Percentiles rank a stretch among this genome's conserved stretches.
phyloP scores from a whole-genome alignment of 2,329 filamentous ascomycete genomes.

The Cadophora luteo-olivacea region DNA sequence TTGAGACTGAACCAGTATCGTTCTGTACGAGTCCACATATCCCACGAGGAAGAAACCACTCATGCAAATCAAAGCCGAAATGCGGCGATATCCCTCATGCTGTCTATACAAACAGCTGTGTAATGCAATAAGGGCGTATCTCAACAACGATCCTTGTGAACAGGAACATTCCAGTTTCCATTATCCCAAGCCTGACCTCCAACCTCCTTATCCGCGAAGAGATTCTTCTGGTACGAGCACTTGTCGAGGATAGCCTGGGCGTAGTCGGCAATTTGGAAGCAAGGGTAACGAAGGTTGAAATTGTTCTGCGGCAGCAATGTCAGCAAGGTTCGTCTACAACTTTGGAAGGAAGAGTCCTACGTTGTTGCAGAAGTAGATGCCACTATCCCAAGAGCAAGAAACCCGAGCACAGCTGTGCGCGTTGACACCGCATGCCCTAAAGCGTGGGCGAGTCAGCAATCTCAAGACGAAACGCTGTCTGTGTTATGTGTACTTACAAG shows the following conservation, averaged over 20 bases:
- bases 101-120: no score
- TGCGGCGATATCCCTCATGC: no score
- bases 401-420: not conserved
- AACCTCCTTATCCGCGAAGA: not conserved
- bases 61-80: no score
- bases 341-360: not conserved
- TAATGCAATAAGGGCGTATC: no score
- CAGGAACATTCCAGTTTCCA: not conserved
- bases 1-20: no score
- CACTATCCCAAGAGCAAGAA: not conserved
- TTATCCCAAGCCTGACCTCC: not conserved
- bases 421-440: not conserved
- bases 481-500: not conserved
- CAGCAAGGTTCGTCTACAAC: not conserved
- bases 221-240: not conserved
- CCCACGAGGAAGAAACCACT: no score
- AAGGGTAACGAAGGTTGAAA: not conserved
- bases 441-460: not conserved
- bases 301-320: not conserved
- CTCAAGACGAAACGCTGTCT: not conserved
- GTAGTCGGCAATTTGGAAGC: not conserved
- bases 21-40: no score
- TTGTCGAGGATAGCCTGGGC: not conserved
- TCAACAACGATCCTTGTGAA: not conserved
- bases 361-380: not conserved